Percentiles rank a stretch among this genome's conserved stretches.
phyloP scores from a whole-genome alignment of 164 flowering plant species.

The Hamamelis virginiana region DNA sequence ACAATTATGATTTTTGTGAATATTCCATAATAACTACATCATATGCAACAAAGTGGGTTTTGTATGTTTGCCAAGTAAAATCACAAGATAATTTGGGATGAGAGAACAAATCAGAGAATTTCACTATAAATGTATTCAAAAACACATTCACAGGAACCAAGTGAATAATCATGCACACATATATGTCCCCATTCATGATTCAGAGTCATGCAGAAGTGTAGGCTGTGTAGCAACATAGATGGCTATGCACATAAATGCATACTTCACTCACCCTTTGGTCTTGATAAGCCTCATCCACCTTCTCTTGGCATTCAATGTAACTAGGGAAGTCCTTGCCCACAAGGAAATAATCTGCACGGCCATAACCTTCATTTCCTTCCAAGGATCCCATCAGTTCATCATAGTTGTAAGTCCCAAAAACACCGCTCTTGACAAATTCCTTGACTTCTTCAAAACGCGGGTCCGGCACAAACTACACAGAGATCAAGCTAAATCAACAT shows the following conservation, averaged over 20 bases:
- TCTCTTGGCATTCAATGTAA: constrained; percentile 88
- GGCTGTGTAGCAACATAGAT: background rate
- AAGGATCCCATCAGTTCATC: constrained; percentile 74
- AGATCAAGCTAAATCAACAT: background rate
- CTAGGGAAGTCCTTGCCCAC: constrained; percentile 95
- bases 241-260: background rate
- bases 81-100: background rate
- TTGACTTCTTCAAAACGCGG: constrained; percentile 86
- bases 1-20: background rate
- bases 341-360: constrained; percentile 88
- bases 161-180: background rate
- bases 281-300: constrained; percentile 80
- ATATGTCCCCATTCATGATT: no score
- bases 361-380: constrained; percentile 92
- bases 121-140: background rate
- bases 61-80: background rate
- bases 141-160: background rate
- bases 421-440: constrained; percentile 67
- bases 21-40: background rate
- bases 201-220: background rate
- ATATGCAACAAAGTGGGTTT: background rate
- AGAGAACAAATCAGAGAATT: background rate
- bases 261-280: constrained; percentile 64
- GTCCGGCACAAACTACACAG: constrained; percentile 74
- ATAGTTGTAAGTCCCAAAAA: constrained; percentile 68